Percentiles rank a stretch among this genome's conserved stretches.
phyloP scores from a whole-genome alignment of 2,329 filamentous ascomycete genomes.

The Ophiosphaerella narmari region DNA sequence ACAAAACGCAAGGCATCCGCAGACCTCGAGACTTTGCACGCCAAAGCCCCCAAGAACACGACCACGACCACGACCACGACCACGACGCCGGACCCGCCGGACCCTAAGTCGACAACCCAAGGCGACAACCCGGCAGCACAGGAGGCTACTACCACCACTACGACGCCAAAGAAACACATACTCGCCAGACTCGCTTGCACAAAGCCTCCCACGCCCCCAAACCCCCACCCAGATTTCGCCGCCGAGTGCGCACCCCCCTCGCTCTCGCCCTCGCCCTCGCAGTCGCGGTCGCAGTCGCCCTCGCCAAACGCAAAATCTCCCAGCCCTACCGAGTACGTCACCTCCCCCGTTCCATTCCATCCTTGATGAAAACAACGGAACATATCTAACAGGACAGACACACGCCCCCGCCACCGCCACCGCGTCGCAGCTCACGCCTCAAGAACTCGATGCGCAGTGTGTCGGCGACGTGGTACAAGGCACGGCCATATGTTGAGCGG shows the following conservation, averaged over 20 bases:
- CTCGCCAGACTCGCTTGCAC: too few relatives aligned
- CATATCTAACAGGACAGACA: too few relatives aligned
- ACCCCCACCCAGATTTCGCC: neutral
- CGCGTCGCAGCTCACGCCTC: slow-evolving; percentile 6
- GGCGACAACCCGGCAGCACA: too few relatives aligned
- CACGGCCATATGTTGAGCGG: slow-evolving; percentile 17
- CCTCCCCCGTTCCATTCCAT: neutral
- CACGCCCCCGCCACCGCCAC: neutral
- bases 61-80: too few relatives aligned
- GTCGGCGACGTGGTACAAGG: slow-evolving; percentile 14
- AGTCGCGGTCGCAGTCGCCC: too few relatives aligned
- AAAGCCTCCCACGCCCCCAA: neutral
- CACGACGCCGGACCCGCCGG: too few relatives aligned
- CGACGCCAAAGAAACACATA: too few relatives aligned
- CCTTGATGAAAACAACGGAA: neutral
- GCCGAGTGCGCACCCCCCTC: neutral
- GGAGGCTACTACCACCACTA: too few relatives aligned
- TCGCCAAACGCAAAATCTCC: neutral
- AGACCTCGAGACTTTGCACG: neutral
- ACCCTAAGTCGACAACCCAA: too few relatives aligned
- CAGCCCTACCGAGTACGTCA: neutral
- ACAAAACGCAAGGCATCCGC: slow-evolving; percentile 3
- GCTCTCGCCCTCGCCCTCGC: neutral
- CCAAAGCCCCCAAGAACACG: neutral
- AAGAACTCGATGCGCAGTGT: slow-evolving; percentile 4